phyloP scores from a whole-genome alignment of 495 filamentous ascomycete species.

The Penicillium coffeae region DNA sequence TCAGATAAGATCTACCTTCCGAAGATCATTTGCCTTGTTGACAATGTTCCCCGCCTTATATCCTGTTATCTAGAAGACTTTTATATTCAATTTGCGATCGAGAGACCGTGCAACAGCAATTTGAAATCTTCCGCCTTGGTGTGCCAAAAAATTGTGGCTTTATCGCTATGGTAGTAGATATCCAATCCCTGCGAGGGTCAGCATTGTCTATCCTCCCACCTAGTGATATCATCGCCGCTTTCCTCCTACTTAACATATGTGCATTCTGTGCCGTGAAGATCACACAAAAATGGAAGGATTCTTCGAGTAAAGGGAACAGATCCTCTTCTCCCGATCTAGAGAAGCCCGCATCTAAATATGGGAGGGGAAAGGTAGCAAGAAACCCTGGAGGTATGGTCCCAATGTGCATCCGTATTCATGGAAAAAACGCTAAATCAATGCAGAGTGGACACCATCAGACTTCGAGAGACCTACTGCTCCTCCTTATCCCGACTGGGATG shows the following conservation, averaged over 20 bases:
- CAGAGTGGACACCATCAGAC: constrained; percentile 65
- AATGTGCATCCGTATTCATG: not conserved
- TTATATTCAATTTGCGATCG: not conserved
- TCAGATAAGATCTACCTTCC: not conserved
- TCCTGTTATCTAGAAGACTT: not conserved
- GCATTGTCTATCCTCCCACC: constrained; percentile 8
- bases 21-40: not conserved
- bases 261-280: constrained; percentile 18
- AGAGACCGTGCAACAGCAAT: not conserved
- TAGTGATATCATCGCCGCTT: constrained; percentile 17
- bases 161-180: not conserved
- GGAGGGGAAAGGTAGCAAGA: constrained; percentile 18
- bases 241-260: constrained; percentile 21
- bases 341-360: constrained; percentile 14
- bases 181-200: constrained; percentile 4
- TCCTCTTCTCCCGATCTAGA: constrained; percentile 26
- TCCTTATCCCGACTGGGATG: constrained; percentile 69
- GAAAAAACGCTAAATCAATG: not conserved
- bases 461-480: constrained; percentile 65
- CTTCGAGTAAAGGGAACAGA: constrained; percentile 10
- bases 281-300: constrained; percentile 22
- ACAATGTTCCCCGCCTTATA: not conserved
- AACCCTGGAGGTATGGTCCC: constrained; percentile 32
- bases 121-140: not conserved
- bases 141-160: not conserved